phyloP scores from a whole-genome alignment of 2,329 filamentous ascomycete species.

The Fusarium sp. region DNA sequence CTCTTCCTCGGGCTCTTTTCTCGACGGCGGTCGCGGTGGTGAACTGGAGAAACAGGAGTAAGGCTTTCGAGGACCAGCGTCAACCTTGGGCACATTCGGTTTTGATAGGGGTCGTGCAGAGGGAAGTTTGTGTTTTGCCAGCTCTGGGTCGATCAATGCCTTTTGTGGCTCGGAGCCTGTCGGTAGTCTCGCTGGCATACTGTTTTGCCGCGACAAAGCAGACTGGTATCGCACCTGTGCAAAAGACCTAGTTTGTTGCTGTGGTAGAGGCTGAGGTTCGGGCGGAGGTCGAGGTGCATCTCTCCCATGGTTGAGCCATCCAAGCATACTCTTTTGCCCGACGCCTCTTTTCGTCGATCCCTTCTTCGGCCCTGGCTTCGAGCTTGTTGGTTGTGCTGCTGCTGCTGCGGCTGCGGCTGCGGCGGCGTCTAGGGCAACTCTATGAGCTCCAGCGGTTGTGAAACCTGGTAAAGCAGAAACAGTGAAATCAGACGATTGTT shows the following conservation, averaged over 20 bases:
- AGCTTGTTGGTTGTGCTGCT: constrained; percentile 23
- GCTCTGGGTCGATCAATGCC: constrained; percentile 46
- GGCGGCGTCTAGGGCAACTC: constrained; percentile 51
- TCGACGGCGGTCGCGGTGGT: constrained; percentile 53
- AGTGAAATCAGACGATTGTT: constrained; percentile 68
- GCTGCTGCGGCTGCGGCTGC: constrained; percentile 29
- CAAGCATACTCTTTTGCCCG: constrained; percentile 58
- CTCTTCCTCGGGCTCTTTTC: constrained; percentile 37
- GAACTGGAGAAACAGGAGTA: constrained; percentile 72
- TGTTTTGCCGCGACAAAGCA: constrained; percentile 40
- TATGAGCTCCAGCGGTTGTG: constrained; percentile 70
- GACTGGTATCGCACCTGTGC: constrained; percentile 45
- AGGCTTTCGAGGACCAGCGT: constrained; percentile 50
- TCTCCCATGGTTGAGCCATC: constrained; percentile 51
- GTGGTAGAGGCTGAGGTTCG: constrained; percentile 27
- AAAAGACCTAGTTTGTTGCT: constrained; percentile 31
- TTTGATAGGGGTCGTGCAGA: constrained; percentile 51
- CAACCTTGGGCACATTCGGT: constrained; percentile 46
- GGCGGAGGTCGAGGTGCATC: constrained; percentile 22
- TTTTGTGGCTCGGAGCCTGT: constrained; percentile 15
- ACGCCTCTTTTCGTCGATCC: constrained; percentile 50
- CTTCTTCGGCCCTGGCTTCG: constrained; percentile 40
- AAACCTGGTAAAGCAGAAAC: constrained; percentile 69
- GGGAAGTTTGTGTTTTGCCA: constrained; percentile 58
- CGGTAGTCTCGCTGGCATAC: constrained; percentile 1